Conservation (phyloP, 2,329 filamentous ascomycete genomes). For the Sarocladium brachiariae region DNA sequence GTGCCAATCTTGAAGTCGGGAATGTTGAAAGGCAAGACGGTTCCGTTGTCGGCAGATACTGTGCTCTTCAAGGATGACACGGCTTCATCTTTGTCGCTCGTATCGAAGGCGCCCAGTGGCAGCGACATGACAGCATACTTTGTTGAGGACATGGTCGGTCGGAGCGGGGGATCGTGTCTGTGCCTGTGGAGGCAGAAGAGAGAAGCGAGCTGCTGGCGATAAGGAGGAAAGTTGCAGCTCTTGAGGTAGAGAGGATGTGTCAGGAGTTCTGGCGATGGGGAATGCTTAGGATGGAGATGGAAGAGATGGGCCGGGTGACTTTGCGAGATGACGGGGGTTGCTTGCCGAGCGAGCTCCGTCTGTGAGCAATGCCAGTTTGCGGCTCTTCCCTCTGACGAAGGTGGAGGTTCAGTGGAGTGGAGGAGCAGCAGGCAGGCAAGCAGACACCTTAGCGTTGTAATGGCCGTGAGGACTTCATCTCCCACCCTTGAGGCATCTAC, state of each 20-base stretch:
- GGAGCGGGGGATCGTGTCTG: slow-evolving; percentile 5
- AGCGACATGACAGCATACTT: slow-evolving; percentile 88
- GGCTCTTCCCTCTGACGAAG: slow-evolving; percentile 6
- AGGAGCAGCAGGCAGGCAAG: not conserved
- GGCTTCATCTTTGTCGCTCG: slow-evolving; percentile 73
- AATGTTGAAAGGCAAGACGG: slow-evolving; percentile 69
- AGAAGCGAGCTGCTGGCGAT: slow-evolving; percentile 9
- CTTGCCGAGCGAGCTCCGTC: slow-evolving; percentile 9
- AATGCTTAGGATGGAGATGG: not conserved
- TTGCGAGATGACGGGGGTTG: slow-evolving; percentile 5
- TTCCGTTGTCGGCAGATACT: slow-evolving; percentile 67
- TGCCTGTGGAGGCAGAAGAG: slow-evolving; percentile 8
- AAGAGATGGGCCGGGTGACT: not conserved
- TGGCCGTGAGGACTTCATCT: no score
- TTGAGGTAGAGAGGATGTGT: not conserved
- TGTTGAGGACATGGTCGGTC: slow-evolving; percentile 33
- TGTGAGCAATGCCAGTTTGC: slow-evolving; percentile 1
- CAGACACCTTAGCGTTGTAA: no score
- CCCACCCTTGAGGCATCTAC: no score
- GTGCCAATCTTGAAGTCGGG: slow-evolving; percentile 98
- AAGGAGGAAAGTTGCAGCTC: not conserved
- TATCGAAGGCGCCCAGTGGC: slow-evolving; percentile 78
- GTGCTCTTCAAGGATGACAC: slow-evolving; percentile 67
- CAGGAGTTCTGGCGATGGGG: not conserved
- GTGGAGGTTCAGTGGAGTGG: slow-evolving; percentile 3